Conservation (phyloP, 805 yeast species). For the Candida orba region DNA sequence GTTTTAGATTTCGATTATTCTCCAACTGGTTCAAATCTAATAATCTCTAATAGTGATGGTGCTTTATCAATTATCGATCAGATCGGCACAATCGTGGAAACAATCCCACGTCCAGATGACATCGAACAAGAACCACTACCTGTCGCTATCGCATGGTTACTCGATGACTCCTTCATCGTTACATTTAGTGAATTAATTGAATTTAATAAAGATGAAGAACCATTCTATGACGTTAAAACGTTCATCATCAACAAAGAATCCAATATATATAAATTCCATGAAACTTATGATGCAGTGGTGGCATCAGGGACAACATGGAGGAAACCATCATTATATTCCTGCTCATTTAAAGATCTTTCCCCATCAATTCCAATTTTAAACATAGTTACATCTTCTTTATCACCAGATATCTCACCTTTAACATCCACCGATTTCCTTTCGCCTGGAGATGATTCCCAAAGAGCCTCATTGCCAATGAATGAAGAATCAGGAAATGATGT, state of each 20-base stretch:
- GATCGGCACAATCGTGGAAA: slow-evolving; percentile 8
- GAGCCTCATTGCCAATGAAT: slow-evolving; percentile 69
- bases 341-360: slow-evolving; percentile 36
- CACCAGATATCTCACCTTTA: slow-evolving; percentile 53
- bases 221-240: slow-evolving; percentile 19
- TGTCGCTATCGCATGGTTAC: slow-evolving; percentile 14
- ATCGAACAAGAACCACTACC: slow-evolving; percentile 13
- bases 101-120: slow-evolving; percentile 13
- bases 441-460: slow-evolving; percentile 59
- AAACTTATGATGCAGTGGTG: slow-evolving; percentile 39
- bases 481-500: slow-evolving; percentile 61
- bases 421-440: slow-evolving; percentile 32
- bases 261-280: slow-evolving; percentile 18
- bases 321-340: slow-evolving; percentile 37
- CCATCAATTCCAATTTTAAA: slow-evolving; percentile 26
- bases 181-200: slow-evolving; percentile 24
- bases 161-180: slow-evolving; percentile 14
- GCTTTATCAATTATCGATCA: slow-evolving; percentile 9
- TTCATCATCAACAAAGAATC: slow-evolving; percentile 14
- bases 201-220: slow-evolving; percentile 26
- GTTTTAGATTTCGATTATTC: slow-evolving; percentile 22
- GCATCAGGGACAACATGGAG: slow-evolving; percentile 47
- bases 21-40: slow-evolving; percentile 17
- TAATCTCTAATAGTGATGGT: slow-evolving; percentile 12
- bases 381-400: slow-evolving; percentile 52